Evolutionary conservation across 2,329 filamentous ascomycete species (phyloP).

Genomic region (Trichoderma koningiopsis): DNA sequence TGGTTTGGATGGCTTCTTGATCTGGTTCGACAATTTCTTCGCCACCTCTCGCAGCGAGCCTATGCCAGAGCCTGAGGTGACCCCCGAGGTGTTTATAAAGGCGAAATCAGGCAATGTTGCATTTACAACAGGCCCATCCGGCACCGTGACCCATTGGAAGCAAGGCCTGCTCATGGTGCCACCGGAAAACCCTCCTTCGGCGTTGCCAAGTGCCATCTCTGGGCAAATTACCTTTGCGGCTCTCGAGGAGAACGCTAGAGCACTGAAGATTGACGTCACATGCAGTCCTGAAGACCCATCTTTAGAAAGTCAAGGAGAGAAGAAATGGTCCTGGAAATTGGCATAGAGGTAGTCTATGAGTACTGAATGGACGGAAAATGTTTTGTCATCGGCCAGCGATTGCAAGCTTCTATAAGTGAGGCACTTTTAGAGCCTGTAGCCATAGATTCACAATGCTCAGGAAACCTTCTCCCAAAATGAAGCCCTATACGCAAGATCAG

Average conservation of each 20-base stretch:
- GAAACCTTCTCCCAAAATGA: slow-evolving; percentile 91
- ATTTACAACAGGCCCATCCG: slow-evolving; percentile 83
- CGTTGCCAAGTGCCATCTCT: slow-evolving; percentile 59
- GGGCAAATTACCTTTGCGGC: slow-evolving; percentile 73
- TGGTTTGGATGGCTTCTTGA: slow-evolving; percentile 78
- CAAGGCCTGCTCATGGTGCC: slow-evolving; percentile 77
- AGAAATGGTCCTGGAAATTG: slow-evolving; percentile 54
- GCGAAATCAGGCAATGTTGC: slow-evolving; percentile 65
- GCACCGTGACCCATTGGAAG: slow-evolving; percentile 85
- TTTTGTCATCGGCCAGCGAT: neutral
- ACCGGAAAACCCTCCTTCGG: slow-evolving; percentile 51
- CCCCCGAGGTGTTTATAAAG: slow-evolving; percentile 64
- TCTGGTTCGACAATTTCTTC: slow-evolving; percentile 97
- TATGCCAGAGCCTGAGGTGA: slow-evolving; percentile 53
- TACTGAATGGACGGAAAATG: neutral
- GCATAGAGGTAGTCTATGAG: slow-evolving; percentile 37
- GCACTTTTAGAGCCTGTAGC: slow-evolving; percentile 74
- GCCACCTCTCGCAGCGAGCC: slow-evolving; percentile 60
- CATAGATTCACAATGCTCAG: slow-evolving; percentile 88
- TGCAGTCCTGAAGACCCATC: slow-evolving; percentile 55
- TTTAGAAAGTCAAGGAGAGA: slow-evolving; percentile 37
- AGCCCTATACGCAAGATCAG: slow-evolving; percentile 55
- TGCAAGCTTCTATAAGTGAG: slow-evolving; percentile 60
- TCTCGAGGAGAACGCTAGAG: slow-evolving; percentile 68
- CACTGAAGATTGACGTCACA: slow-evolving; percentile 63